Conservation (phyloP, 352 stramenopile genomes). For the Phytophthora hybrid region DNA sequence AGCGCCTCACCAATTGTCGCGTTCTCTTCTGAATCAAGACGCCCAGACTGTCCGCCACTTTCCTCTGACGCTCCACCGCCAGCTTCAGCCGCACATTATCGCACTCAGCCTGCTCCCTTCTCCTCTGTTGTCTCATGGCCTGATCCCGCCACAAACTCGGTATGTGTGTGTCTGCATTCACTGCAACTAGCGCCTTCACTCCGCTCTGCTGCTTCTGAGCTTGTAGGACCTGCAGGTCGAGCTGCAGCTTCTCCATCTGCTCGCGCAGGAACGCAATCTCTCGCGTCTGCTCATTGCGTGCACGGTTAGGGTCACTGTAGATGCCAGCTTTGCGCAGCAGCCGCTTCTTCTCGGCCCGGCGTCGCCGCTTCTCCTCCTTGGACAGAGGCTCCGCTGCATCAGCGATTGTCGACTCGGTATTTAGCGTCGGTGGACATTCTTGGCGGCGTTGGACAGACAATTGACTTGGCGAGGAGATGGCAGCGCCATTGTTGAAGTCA, state of each 20-base stretch:
- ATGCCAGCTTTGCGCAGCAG: constrained; percentile 15
- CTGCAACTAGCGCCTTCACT: neutral
- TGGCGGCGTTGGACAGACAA: neutral
- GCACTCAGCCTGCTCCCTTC: constrained; percentile 27
- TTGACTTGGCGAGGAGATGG: neutral
- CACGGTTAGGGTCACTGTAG: constrained; percentile 40
- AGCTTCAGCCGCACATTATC: constrained; percentile 46
- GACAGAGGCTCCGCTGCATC: neutral
- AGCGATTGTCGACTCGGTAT: neutral
- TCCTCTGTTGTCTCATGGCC: constrained; percentile 21
- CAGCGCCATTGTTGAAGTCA: neutral
- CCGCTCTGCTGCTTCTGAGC: neutral
- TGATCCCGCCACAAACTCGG: constrained; percentile 38
- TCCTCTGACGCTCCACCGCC: constrained; percentile 52
- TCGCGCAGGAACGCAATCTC: constrained; percentile 50
- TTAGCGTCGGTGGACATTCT: neutral
- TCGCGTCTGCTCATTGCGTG: constrained; percentile 38
- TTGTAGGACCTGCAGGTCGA: constrained; percentile 40
- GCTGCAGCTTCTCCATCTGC: constrained; percentile 47
- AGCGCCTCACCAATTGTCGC: constrained; percentile 20
- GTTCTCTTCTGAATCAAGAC: constrained; percentile 39
- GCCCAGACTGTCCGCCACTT: constrained; percentile 46
- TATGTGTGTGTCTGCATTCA: neutral
- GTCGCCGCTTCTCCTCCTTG: constrained; percentile 22
- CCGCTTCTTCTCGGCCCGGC: constrained; percentile 25